These are phyloP conservation scores for Rutstroemia sp. DNA, from an alignment of 2,329 filamentous ascomycete species.

Conservation along the genomic window DNA sequence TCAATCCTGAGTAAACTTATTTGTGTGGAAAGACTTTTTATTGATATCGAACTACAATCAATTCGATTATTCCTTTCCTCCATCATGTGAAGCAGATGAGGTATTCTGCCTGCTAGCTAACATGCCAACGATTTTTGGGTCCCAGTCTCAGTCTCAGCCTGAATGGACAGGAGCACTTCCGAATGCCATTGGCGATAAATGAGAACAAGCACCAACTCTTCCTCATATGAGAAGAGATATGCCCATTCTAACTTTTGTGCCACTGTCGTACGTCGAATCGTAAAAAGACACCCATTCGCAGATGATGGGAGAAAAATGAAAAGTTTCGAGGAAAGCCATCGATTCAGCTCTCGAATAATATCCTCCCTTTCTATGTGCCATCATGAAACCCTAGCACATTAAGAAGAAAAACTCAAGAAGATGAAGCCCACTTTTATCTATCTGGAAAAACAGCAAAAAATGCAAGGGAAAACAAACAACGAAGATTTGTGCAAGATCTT, in stretches of 20 bases:
- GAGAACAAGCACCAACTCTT: conserved; percentile 17
- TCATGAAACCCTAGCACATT: conserved; percentile 1
- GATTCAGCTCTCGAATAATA: conserved; percentile 12
- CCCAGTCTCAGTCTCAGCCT: conserved; percentile 16
- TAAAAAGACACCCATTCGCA: conserved; percentile 21
- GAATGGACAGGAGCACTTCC: conserved; percentile 33
- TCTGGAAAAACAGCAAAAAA: conserved; percentile 15
- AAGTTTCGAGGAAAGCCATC: conserved; percentile 12
- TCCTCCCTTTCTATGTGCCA: conserved; percentile 11
- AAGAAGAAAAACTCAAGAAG: conserved; percentile 17
- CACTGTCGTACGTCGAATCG: conserved; percentile 8
- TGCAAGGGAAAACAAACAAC: conserved; percentile 15
- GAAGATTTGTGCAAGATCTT: conserved; percentile 23
- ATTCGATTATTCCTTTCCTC: conserved; percentile 3
- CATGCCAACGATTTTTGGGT: conserved; percentile 2
- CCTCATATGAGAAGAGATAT: conserved; percentile 16
- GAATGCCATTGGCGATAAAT: conserved; percentile 29
- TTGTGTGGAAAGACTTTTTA: conserved; percentile 5
- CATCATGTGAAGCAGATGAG: conserved; percentile 8
- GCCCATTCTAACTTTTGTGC: conserved; percentile 12
- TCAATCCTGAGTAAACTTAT: no score
- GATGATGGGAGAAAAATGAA: conserved; percentile 23
- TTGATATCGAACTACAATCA: not conserved
- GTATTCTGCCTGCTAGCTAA: conserved; percentile 2
- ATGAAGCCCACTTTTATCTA: conserved; percentile 27